Evolutionary conservation across 2,329 filamentous ascomycete species (phyloP).

Genomic region (Paracoccidioides lutzii): DNA sequence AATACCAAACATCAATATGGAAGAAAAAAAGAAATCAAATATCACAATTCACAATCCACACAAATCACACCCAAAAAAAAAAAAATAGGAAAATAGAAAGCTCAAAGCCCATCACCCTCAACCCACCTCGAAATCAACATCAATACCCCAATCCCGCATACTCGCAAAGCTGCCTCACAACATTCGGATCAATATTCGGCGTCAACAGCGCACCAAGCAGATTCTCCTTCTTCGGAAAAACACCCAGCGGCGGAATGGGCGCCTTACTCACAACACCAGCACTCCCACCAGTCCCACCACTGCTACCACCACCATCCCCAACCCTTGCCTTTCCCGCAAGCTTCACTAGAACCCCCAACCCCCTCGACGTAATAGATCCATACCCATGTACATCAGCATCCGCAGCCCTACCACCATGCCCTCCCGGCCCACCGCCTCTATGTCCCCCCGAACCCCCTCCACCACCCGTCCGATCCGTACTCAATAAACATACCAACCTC

Average conservation of each 20-base stretch:
- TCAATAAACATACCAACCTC: constrained; percentile 60
- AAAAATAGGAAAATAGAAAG: not conserved
- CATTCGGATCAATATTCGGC: constrained; percentile 47
- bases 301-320: constrained; percentile 38
- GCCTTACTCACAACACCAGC: not conserved
- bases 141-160: constrained; percentile 44
- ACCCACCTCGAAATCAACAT: not conserved
- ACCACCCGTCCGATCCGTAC: constrained; percentile 42
- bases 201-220: constrained; percentile 56
- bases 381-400: constrained; percentile 32
- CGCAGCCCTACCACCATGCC: constrained; percentile 25
- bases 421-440: too few relatives aligned
- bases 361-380: constrained; percentile 50
- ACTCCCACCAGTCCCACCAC: not conserved
- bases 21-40: too few relatives aligned
- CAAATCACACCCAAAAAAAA: not conserved
- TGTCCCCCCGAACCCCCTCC: too few relatives aligned
- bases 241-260: constrained; percentile 43
- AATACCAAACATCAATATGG: too few relatives aligned
- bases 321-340: constrained; percentile 53
- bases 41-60: too few relatives aligned
- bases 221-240: constrained; percentile 54
- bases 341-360: constrained; percentile 53
- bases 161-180: constrained; percentile 56
- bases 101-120: too few relatives aligned